phyloP scores from a whole-genome alignment of 495 filamentous ascomycete species.

The Daldinia grandis region DNA sequence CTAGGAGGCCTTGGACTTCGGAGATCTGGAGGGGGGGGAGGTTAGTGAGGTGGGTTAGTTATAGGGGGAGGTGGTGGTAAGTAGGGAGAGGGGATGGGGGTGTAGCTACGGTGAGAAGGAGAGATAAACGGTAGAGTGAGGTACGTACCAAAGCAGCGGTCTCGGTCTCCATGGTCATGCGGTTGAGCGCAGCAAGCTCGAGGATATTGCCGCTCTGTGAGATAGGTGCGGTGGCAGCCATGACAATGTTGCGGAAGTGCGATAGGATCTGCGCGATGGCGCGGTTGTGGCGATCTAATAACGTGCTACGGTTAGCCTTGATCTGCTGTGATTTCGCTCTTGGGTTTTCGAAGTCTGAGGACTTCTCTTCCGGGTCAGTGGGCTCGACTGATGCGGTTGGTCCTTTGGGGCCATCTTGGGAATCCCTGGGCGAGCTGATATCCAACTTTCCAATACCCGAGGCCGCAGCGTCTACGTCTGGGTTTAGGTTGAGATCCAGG shows the following conservation, averaged over 20 bases:
- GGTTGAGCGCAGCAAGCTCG: constrained; percentile 49
- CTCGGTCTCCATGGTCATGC: constrained; percentile 50
- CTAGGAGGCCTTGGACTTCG: constrained; percentile 51
- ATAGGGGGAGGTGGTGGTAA: not conserved
- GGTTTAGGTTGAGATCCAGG: not conserved
- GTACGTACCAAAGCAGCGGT: constrained; percentile 44
- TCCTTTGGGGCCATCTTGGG: too few species aligned
- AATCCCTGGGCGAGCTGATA: not conserved
- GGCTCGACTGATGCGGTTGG: too few species aligned
- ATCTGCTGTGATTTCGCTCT: not conserved
- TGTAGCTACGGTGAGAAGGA: not conserved
- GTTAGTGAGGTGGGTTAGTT: not conserved
- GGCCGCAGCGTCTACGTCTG: not conserved
- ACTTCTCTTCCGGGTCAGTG: too few species aligned
- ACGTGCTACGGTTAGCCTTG: constrained; percentile 21
- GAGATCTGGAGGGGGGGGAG: constrained; percentile 22
- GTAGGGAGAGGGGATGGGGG: not conserved
- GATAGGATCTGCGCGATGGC: constrained; percentile 52
- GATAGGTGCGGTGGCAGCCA: constrained; percentile 44
- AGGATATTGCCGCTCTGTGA: constrained; percentile 38
- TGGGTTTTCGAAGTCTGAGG: not conserved
- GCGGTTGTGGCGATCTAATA: constrained; percentile 50
- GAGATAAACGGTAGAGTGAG: not conserved
- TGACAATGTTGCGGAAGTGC: constrained; percentile 48
- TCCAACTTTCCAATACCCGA: not conserved